Base-by-base conservation (phyloP, 2,329 filamentous ascomycete species). In the Stachybotrys chlorohalonatus region DNA sequence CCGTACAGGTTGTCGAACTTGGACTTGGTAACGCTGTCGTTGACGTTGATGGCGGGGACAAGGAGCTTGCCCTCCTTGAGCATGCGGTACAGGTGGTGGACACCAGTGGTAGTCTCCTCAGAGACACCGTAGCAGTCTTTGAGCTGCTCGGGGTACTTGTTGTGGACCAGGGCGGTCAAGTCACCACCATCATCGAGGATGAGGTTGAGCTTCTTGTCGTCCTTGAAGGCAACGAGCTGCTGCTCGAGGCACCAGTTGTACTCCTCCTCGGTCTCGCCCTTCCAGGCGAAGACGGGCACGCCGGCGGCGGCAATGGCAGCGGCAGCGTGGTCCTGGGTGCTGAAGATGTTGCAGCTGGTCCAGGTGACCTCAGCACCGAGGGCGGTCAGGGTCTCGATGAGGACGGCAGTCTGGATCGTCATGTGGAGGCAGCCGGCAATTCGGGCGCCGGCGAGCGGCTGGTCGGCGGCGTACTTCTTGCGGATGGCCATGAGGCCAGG, bases 1-100 rank as follows among this genome's bases (percentile, higher is more conserved):
- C 94, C 93, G 85, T 97, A 99, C 63, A 97, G 81, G 87, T 99
- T 99, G 85, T 97, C 94, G 75, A 99, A 99, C 85, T 99, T 99
- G 79, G 91, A 96, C 87, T 97, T 99, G 77, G 94, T 99, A 73
- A 99, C 93, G 57, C 89, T 92, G 86, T 99, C 93, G 82, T 99
- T 97, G 83, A 99, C 93, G 78, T 99, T 99, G 86, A 97, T 90
- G 76, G 93, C 83, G 64, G 94, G 94, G 64, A 96, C 89, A 60
- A 96, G 87, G 62, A 97, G 90, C 75, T 85, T 82, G 73, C 84
- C 83, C 66, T 89, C 86, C 84, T 94, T 96, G 74, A 97, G 80
- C 92, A 96, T 96, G 73, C 86, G 85, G 89, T 97, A 99, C 59
- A 99, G 84, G 83, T 97, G 93, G 88, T 97, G 94, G 70, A 99